Percentiles rank a stretch among this genome's conserved stretches.
These are phyloP conservation scores for Penicillium sclerotigenum DNA, from an alignment of 2,329 filamentous ascomycete genomes.

Conservation along the genomic window DNA sequence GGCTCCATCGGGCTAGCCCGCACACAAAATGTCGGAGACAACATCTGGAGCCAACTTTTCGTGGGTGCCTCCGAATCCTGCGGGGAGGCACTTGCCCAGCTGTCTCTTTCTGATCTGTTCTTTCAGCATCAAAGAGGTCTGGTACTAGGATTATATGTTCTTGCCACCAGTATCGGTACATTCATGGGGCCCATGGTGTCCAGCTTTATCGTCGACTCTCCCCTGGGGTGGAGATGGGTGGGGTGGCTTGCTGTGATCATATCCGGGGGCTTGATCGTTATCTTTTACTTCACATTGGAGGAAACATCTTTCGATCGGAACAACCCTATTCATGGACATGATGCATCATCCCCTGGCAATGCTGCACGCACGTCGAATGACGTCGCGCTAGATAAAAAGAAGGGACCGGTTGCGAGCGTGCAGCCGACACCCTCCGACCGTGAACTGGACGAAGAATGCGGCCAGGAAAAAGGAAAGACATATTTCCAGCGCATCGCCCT, in stretches of 20 bases:
- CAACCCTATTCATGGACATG: slow-evolving; percentile 7
- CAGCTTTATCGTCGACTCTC: slow-evolving; percentile 49
- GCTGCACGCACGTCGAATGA: neutral
- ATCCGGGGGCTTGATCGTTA: slow-evolving; percentile 46
- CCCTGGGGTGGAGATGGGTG: slow-evolving; percentile 55
- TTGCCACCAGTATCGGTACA: slow-evolving; percentile 56
- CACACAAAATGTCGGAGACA: slow-evolving; percentile 44
- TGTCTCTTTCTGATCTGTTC: slow-evolving; percentile 58
- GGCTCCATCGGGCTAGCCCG: slow-evolving; percentile 56
- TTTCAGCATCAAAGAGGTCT: slow-evolving; percentile 57
- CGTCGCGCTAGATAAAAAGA: slow-evolving; percentile 3
- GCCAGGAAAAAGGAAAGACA: slow-evolving; percentile 40
- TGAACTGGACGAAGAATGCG: slow-evolving; percentile 13
- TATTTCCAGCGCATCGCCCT: slow-evolving; percentile 56
- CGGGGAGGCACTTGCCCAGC: slow-evolving; percentile 55
- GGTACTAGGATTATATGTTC: slow-evolving; percentile 54
- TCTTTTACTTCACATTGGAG: slow-evolving; percentile 53
- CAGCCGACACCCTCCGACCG: neutral
- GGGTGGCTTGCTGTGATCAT: slow-evolving; percentile 53
- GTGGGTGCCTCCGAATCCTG: slow-evolving; percentile 57
- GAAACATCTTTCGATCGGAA: slow-evolving; percentile 44
- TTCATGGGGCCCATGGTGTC: slow-evolving; percentile 55
- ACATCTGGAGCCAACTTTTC: slow-evolving; percentile 57
- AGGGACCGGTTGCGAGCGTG: neutral
- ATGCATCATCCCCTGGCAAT: slow-evolving; percentile 3